Evolutionary conservation across 345 rosid genomes (phyloP), one percentile per base, ranked within the genome.

Genomic region (Durio zibethinus): DNA sequence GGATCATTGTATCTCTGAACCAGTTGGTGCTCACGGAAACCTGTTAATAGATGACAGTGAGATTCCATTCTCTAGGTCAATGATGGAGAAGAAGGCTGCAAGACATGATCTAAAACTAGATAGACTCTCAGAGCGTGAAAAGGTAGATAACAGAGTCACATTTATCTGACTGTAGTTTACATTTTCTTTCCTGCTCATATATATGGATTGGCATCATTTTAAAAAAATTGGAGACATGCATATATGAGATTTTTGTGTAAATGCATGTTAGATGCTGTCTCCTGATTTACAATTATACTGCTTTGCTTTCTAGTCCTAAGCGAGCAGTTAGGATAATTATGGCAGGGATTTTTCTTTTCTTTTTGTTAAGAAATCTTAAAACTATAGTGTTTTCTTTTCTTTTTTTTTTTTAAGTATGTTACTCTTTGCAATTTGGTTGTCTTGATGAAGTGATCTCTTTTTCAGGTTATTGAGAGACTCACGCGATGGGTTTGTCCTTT

Each of bases 91-190:
- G 85, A 88, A 73, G 73, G 77, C 82, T 36, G 76, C 80, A 0
- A 82, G 80, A 85, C 93, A 86, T 81, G 89, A 87, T 80, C 85
- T 84, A 60, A 89, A 84, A 71, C 78, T 96, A 75, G 92, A 93
- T 80, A 85, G 92, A 84, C 82, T 96, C 73, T 87, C 98, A 7
- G 97, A 96, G 76, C 82, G 80, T 29, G 94, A 96, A 83, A 92
- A 92, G 98, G 99, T 95, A 78, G n/a, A 56, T 75, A 47, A 23
- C 63, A 45, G 60, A 71, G 50, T 77, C 72, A 60, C 35, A 18
- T 80, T 47, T 72, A 53, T 77, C 25, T 71, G 77, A 25, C 23
- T 79, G 59, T 67, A 35, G 68, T 63, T 70, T 74, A 47, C 16
- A 64, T 68, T 61, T 59, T 60, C 47, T 69, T 66, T 45, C 43